Percentiles rank a stretch among this genome's conserved stretches.
These are phyloP conservation scores for Hypoxylon sp. DNA, from an alignment of 2,329 filamentous ascomycete genomes.

Conservation along the genomic window DNA sequence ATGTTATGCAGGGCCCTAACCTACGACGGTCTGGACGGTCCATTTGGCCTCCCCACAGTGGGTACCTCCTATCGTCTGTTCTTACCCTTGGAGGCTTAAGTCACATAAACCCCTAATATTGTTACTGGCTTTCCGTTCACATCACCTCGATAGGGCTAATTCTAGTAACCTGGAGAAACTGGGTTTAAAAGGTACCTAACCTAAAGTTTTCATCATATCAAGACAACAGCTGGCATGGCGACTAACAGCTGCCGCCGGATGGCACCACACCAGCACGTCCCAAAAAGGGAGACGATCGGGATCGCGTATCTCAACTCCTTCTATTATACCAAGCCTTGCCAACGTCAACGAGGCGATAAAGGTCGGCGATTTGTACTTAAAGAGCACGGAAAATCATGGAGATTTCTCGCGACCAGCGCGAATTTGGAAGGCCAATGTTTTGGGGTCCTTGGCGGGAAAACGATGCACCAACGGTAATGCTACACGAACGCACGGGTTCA, in stretches of 20 bases:
- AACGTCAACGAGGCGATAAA: neutral
- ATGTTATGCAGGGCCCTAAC: neutral
- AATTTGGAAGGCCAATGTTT: constrained; percentile 23
- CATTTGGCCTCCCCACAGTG: too few species aligned
- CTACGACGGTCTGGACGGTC: too few species aligned
- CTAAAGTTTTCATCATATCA: neutral
- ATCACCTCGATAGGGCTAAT: neutral
- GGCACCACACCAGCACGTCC: neutral
- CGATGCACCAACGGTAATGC: constrained; percentile 21
- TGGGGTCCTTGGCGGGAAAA: constrained; percentile 21
- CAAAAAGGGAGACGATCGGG: neutral
- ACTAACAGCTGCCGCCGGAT: neutral
- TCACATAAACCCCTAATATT: neutral
- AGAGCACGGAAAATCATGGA: neutral
- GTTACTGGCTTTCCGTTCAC: neutral
- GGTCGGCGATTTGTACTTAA: neutral
- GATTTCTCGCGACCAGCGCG: constrained; percentile 15
- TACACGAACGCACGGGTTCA: constrained; percentile 27
- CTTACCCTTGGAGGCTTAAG: too few species aligned
- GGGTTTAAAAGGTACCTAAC: too few species aligned
- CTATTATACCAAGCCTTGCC: neutral
- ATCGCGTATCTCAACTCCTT: neutral
- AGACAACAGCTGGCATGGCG: neutral
- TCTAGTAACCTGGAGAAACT: neutral
- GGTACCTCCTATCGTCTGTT: too few species aligned